Conservation (phyloP, 768 basidiomycete species). For the Mycena rebaudengoi region DNA sequence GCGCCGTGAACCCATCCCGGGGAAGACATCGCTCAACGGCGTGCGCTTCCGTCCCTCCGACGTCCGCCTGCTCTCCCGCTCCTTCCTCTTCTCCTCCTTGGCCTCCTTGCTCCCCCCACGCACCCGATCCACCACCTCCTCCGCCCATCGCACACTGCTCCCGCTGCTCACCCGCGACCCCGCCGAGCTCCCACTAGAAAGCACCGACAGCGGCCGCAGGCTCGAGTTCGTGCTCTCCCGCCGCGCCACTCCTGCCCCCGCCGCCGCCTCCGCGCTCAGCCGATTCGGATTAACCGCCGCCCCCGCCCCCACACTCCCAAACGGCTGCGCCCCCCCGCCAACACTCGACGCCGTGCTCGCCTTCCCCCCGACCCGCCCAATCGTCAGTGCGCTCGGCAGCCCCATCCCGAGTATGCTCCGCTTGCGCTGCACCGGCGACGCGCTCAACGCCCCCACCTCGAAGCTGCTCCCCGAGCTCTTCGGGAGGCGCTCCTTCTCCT, state of each 20-base stretch:
- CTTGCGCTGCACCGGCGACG: conserved; percentile 64
- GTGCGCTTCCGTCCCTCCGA: conserved; percentile 64
- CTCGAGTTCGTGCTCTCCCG: conserved; percentile 35
- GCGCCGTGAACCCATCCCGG: conserved; percentile 44
- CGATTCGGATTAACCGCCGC: conserved; percentile 40
- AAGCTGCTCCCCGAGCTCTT: conserved; percentile 71
- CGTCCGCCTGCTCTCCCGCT: conserved; percentile 54
- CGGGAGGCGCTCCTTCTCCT: conserved; percentile 44
- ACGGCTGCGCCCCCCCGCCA: no score
- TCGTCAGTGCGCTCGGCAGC: conserved; percentile 22
- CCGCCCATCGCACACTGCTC: conserved; percentile 46
- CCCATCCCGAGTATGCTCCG: conserved; percentile 55
- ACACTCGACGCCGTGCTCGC: conserved; percentile 43
- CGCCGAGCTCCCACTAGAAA: conserved; percentile 51
- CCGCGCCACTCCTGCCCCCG: not conserved
- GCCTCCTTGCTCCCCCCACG: conserved; percentile 30
- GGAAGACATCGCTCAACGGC: conserved; percentile 68
- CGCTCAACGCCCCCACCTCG: conserved; percentile 67
- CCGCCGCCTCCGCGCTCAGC: conserved; percentile 39
- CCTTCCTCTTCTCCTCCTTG: conserved; percentile 36
- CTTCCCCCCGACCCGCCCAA: conserved; percentile 24
- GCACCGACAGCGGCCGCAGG: conserved; percentile 37
- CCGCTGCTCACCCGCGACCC: conserved; percentile 56
- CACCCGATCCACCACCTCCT: conserved; percentile 44
- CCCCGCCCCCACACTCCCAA: no score